Evolutionary conservation across 257 asterid species (phyloP).

Genomic region (Avicennia marina): DNA sequence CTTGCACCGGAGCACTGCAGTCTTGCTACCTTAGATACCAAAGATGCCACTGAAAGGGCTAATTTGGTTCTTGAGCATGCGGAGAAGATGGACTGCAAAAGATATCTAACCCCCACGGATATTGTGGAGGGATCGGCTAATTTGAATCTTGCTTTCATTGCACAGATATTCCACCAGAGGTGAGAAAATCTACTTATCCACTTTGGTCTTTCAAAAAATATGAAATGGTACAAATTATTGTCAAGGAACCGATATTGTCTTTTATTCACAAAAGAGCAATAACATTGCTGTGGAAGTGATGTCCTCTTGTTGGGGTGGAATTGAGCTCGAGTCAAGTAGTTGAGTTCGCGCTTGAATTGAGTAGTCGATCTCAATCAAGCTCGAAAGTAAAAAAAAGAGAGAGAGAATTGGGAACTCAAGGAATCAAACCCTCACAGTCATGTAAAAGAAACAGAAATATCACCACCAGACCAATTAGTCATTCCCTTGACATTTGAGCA

Average conservation of each 20-base stretch:
- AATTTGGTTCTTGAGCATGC: constrained; percentile 95
- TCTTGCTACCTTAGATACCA: constrained; percentile 75
- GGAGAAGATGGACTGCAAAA: constrained; percentile 93
- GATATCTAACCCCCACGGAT: constrained; percentile 83
- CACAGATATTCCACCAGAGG: constrained; percentile 98
- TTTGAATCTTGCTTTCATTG: constrained; percentile 94
- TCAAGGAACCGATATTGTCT: too few species aligned
- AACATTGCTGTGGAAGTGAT: not conserved
- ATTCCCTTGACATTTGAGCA: too few species aligned
- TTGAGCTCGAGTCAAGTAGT: too few species aligned
- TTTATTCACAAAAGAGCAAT: too few species aligned
- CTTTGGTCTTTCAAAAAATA: not conserved
- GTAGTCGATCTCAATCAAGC: too few species aligned
- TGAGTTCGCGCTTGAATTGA: too few species aligned
- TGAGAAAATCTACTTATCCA: constrained; percentile 22
- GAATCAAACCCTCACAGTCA: too few species aligned
- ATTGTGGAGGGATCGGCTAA: constrained; percentile 86
- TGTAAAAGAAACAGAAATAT: too few species aligned
- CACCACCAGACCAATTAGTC: too few species aligned
- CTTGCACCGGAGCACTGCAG: constrained; percentile 95
- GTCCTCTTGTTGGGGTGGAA: too few species aligned
- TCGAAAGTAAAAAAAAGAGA: too few species aligned
- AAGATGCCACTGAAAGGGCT: constrained; percentile 84
- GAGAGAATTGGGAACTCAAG: too few species aligned
- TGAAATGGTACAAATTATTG: not conserved